Percentiles rank a stretch among this genome's conserved stretches.
These are phyloP conservation scores for Xerocomus potaroensis DNA, from an alignment of 768 basidiomycete species.

Conservation along the genomic window DNA sequence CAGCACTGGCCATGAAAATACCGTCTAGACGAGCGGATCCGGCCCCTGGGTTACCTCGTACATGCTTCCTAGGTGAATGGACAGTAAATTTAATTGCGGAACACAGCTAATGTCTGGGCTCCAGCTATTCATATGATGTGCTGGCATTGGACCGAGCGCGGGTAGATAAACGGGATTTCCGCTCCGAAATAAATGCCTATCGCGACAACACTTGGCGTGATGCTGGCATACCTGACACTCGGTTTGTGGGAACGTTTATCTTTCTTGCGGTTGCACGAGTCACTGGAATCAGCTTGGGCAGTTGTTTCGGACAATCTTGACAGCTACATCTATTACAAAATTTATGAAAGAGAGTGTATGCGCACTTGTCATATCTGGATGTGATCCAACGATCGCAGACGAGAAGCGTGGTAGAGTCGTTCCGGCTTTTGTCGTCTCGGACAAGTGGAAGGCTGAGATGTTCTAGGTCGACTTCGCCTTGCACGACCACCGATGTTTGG, in stretches of 20 bases:
- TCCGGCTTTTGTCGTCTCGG: no score
- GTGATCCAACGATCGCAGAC: background rate
- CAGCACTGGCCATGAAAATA: no score
- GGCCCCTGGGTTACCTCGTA: no score
- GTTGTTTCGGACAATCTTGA: background rate
- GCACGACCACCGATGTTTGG: no score
- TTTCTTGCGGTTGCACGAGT: background rate
- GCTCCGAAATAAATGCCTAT: background rate
- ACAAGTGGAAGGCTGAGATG: no score
- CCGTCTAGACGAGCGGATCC: no score
- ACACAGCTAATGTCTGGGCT: no score
- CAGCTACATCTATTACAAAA: background rate
- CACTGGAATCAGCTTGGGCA: background rate
- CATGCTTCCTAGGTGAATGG: no score
- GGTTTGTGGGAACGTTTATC: background rate
- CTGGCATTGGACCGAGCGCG: background rate
- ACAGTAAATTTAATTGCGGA: no score
- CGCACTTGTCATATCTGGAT: background rate
- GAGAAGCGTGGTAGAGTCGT: no score
- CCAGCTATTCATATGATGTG: background rate
- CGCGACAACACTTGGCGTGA: background rate
- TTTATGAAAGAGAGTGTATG: background rate
- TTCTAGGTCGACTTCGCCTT: no score
- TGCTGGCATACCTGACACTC: background rate
- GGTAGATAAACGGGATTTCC: background rate